phyloP scores from a whole-genome alignment of 2,329 filamentous ascomycete genomes.

The Coniochaeta sp. region DNA sequence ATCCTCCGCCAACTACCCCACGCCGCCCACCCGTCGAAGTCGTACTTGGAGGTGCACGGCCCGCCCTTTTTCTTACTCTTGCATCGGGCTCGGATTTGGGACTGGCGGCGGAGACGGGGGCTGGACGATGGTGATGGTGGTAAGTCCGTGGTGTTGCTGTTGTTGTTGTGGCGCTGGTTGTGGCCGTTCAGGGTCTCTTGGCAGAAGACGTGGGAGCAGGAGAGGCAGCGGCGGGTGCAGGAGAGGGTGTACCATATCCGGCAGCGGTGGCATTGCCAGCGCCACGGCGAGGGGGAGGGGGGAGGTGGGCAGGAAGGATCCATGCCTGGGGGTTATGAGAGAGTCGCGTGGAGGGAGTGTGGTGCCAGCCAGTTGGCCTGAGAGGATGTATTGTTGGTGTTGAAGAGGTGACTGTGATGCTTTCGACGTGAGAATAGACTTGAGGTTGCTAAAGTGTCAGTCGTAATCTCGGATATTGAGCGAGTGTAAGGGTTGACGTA shows the following conservation, averaged over 20 bases:
- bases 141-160: constrained; percentile 6
- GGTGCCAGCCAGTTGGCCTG: too few species aligned
- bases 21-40: constrained; percentile 23
- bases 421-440: too few species aligned
- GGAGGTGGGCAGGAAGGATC: constrained; percentile 3
- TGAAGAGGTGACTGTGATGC: too few species aligned
- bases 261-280: constrained; percentile 28
- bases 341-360: background rate
- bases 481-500: too few species aligned
- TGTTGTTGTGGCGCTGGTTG: too few species aligned
- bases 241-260: constrained; percentile 16
- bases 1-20: constrained; percentile 23
- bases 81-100: background rate
- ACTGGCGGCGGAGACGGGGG: constrained; percentile 1
- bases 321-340: background rate
- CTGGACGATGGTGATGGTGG: constrained; percentile 9
- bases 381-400: too few species aligned
- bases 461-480: too few species aligned
- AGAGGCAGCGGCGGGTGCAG: constrained; percentile 29
- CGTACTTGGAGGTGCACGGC: constrained; percentile 22
- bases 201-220: constrained; percentile 30
- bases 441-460: too few species aligned
- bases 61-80: constrained; percentile 6
- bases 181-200: too few species aligned
- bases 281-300: constrained; percentile 16